A percentile compares a stretch with the other conserved stretches of the same genome.
Evolutionary conservation across 495 filamentous ascomycete species (phyloP).

Genomic region (Xylaria palmicola): DNA sequence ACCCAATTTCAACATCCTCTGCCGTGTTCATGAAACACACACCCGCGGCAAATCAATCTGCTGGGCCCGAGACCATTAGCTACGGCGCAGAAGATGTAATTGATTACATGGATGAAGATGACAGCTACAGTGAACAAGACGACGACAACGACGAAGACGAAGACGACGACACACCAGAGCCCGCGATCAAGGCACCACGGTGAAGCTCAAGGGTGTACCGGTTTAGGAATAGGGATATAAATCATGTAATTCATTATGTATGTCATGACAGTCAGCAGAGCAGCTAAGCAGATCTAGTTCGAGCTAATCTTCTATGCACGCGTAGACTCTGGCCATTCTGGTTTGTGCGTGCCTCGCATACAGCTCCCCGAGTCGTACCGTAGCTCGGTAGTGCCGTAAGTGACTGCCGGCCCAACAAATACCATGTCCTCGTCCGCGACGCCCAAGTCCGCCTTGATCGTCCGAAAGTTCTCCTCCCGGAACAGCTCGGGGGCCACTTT

Average conservation of each 20-base stretch:
- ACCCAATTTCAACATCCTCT: conserved; percentile 5
- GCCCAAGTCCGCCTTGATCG: conserved; percentile 25
- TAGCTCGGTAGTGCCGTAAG: conserved; percentile 27
- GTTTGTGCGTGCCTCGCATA: conserved; percentile 27
- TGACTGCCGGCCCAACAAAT: conserved; percentile 28
- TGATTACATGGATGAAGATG: conserved; percentile 21
- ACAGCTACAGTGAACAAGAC: conserved; percentile 6
- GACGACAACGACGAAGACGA: conserved; percentile 1
- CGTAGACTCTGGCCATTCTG: conserved; percentile 21
- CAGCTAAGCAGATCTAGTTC: no score
- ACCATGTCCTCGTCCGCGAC: conserved; percentile 27
- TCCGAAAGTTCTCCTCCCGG: conserved; percentile 21
- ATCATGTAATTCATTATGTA: neutral
- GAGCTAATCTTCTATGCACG: neutral
- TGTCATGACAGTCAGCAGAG: neutral
- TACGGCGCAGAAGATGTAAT: neutral
- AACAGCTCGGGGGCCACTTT: conserved; percentile 23
- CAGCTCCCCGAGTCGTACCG: conserved; percentile 28
- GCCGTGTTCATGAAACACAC: neutral
- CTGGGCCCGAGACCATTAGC: neutral
- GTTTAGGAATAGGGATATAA: no score
- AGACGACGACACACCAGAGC: conserved; percentile 6
- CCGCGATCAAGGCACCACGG: conserved; percentile 9
- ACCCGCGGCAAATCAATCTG: neutral
- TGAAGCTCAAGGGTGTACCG: neutral